These are phyloP conservation scores for Funneliformis geosporum DNA, from an alignment of 192 early-diverging fungal species.

Conservation along the genomic window DNA sequence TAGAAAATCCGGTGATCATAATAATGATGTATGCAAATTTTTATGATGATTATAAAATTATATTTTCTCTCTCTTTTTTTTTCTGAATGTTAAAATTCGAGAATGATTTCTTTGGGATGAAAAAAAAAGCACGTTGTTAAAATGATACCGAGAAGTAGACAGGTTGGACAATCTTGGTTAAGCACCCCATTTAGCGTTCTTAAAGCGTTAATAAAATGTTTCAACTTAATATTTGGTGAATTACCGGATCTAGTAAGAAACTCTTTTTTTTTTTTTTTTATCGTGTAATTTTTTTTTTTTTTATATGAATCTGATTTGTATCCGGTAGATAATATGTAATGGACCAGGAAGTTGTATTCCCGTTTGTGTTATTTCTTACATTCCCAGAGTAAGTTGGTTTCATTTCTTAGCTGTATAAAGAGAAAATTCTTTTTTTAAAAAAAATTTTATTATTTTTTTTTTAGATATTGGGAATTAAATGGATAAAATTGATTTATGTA, in stretches of 20 bases:
- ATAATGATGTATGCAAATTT: conserved; percentile 10
- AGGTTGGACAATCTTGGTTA: conserved; percentile 70
- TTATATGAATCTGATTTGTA: neutral
- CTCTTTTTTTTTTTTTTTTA: neutral
- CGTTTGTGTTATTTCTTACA: conserved; percentile 59
- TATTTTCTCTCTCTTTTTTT: neutral
- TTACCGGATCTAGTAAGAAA: conserved; percentile 63
- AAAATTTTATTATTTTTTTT: neutral
- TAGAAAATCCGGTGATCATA: conserved; percentile 18
- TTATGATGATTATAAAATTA: neutral
- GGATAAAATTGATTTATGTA: conserved; percentile 73
- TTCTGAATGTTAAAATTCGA: neutral
- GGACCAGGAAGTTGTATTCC: conserved; percentile 89
- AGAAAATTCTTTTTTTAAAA: neutral
- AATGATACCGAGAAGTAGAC: conserved; percentile 70
- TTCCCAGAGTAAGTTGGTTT: conserved; percentile 55
- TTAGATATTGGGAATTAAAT: conserved; percentile 55
- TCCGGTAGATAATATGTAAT: conserved; percentile 74
- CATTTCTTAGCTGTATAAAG: neutral
- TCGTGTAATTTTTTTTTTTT: neutral
- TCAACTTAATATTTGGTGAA: conserved; percentile 42
- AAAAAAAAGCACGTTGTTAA: conserved; percentile 41
- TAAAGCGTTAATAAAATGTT: conserved; percentile 48
- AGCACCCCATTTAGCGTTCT: conserved; percentile 53
- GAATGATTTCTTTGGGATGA: too few relatives aligned